Percentiles rank a stretch among this genome's conserved stretches.
Evolutionary conservation across 2,329 filamentous ascomycete genomes (phyloP).

Genomic region (Mycosphaerella sp.): DNA sequence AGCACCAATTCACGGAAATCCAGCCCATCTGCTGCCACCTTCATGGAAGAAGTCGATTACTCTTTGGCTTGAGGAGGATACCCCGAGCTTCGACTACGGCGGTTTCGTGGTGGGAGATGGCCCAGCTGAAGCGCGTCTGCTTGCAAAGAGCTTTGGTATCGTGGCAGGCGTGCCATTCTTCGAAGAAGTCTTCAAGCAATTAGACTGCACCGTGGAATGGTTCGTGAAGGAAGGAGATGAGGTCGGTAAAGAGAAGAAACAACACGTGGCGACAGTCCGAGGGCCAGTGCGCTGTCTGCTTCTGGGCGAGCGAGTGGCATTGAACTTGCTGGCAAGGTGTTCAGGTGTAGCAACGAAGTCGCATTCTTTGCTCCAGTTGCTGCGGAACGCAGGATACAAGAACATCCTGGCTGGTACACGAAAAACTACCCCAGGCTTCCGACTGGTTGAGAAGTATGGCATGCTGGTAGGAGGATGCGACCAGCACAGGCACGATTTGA

Average conservation of each 20-base stretch:
- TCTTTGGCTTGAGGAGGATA: slow-evolving; percentile 90
- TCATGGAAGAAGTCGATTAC: slow-evolving; percentile 77
- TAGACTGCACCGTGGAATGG: slow-evolving; percentile 88
- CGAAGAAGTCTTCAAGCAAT: slow-evolving; percentile 83
- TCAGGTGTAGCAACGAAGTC: slow-evolving; percentile 74
- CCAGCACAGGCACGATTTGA: slow-evolving; percentile 80
- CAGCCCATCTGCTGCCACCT: slow-evolving; percentile 70
- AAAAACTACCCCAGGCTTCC: slow-evolving; percentile 94
- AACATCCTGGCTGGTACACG: slow-evolving; percentile 88
- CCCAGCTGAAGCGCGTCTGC: slow-evolving; percentile 43
- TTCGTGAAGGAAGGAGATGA: slow-evolving; percentile 66
- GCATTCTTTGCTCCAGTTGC: slow-evolving; percentile 44
- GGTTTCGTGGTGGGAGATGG: slow-evolving; percentile 87
- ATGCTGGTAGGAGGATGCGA: slow-evolving; percentile 94
- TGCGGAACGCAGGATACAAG: slow-evolving; percentile 61
- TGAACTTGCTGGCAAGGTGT: slow-evolving; percentile 86
- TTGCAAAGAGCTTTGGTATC: slow-evolving; percentile 63
- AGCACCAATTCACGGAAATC: slow-evolving; percentile 52
- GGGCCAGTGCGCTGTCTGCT: slow-evolving; percentile 79
- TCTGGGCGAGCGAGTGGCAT: slow-evolving; percentile 85
- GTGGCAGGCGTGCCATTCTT: slow-evolving; percentile 93
- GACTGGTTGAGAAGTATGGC: slow-evolving; percentile 95
- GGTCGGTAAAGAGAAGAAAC: slow-evolving; percentile 57
- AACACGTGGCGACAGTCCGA: slow-evolving; percentile 68
- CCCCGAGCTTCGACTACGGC: slow-evolving; percentile 92